Evolutionary conservation across 1,284 basidiomycete genomes (phyloP).

Genomic region (Coniferiporia sulphurascens): DNA sequence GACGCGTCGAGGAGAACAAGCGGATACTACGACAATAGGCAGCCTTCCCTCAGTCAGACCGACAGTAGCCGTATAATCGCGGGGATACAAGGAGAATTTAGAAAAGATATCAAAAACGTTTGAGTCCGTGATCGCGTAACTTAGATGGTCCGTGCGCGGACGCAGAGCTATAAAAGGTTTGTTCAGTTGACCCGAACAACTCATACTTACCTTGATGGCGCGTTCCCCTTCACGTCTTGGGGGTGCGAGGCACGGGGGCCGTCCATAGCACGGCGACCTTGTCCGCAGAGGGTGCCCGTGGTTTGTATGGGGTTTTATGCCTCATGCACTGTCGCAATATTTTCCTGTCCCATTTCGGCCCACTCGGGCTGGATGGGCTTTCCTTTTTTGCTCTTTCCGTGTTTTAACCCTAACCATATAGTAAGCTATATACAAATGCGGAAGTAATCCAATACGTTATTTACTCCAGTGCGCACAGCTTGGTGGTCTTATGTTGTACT

Average conservation of each 20-base stretch:
- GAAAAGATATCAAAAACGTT: no score
- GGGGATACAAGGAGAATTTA: no score
- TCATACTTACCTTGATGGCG: constrained; percentile 46
- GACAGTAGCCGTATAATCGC: no score
- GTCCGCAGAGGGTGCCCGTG: constrained; percentile 26
- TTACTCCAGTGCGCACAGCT: no score
- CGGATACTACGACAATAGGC: no score
- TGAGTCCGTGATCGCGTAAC: neutral
- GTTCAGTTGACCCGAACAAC: neutral
- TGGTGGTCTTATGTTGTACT: no score
- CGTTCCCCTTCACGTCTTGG: constrained; percentile 31
- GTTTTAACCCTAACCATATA: constrained; percentile 19
- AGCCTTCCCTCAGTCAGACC: no score
- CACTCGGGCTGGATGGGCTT: constrained; percentile 20
- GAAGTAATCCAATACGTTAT: no score
- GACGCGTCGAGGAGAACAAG: no score
- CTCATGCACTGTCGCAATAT: constrained; percentile 21
- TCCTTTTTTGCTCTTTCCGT: constrained; percentile 4
- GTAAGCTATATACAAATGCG: no score
- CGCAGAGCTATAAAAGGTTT: neutral
- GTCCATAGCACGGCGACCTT: constrained; percentile 33
- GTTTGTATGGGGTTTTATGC: constrained; percentile 21
- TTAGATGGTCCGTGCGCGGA: constrained; percentile 15
- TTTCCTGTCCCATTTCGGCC: constrained; percentile 20
- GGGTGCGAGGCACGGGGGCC: constrained; percentile 26